Percentiles rank a stretch among this genome's conserved stretches.
phyloP scores from a whole-genome alignment of 169 alveolate species.

The Plasmodium inui region DNA sequence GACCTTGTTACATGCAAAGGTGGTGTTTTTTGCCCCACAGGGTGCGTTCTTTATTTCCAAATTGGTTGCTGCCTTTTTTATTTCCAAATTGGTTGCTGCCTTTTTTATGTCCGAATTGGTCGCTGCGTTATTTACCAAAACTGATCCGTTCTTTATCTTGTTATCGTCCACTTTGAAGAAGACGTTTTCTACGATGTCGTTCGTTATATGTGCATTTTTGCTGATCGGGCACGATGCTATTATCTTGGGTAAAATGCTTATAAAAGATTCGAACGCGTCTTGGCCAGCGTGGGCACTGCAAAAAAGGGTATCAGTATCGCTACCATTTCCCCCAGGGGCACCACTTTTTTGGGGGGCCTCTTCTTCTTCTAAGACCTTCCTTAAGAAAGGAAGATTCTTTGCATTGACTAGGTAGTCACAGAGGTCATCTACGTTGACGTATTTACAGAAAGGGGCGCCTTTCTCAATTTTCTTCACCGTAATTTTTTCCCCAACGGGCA shows the following conservation, averaged over 20 bases:
- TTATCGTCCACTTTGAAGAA: slow-evolving; percentile 41
- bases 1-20: slow-evolving; percentile 34
- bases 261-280: background rate
- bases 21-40: background rate
- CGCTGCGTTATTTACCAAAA: slow-evolving; percentile 14
- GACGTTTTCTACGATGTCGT: slow-evolving; percentile 62
- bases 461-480: slow-evolving; percentile 63
- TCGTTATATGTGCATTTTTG: slow-evolving; percentile 50
- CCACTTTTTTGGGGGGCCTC: background rate
- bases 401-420: slow-evolving; percentile 13
- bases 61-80: too few species aligned
- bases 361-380: background rate
- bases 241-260: slow-evolving; percentile 18
- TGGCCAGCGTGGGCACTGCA: background rate
- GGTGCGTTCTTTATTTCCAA: background rate
- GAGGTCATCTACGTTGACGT: slow-evolving; percentile 30
- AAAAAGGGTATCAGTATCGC: background rate
- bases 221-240: slow-evolving; percentile 16
- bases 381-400: background rate
- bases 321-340: background rate
- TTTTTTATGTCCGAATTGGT: background rate
- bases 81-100: background rate
- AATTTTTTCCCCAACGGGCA: slow-evolving; percentile 52
- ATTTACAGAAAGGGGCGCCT: slow-evolving; percentile 14
- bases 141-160: slow-evolving; percentile 32